These are phyloP conservation scores for Candida ulmi DNA, from an alignment of 805 yeast species.

Conservation along the genomic window DNA sequence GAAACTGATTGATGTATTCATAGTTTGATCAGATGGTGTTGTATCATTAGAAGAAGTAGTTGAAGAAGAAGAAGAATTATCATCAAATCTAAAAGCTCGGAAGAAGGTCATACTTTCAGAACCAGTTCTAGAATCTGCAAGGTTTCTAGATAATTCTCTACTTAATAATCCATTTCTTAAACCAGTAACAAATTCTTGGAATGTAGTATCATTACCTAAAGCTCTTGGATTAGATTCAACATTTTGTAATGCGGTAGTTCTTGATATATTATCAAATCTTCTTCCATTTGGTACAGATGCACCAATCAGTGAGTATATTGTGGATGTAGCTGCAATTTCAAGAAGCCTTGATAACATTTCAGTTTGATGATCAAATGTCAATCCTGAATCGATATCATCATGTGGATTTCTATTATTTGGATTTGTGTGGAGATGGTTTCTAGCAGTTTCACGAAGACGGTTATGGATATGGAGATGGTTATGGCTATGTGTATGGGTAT, in stretches of 20 bases:
- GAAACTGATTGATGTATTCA: background rate
- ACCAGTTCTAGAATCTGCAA: background rate
- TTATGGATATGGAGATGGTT: too few relatives aligned
- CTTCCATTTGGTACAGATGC: slow-evolving; percentile 20
- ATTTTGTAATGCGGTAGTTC: slow-evolving; percentile 2
- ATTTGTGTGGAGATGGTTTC: too few relatives aligned
- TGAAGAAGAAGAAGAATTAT: slow-evolving; percentile 1
- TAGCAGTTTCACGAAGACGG: too few relatives aligned
- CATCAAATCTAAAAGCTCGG: slow-evolving; percentile 37
- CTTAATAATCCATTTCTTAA: slow-evolving; percentile 34
- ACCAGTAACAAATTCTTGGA: slow-evolving; percentile 38
- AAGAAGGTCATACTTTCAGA: slow-evolving; percentile 28
- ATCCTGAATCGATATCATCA: background rate
- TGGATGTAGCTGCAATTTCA: slow-evolving; percentile 40
- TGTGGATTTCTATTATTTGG: too few relatives aligned
- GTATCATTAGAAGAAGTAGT: background rate
- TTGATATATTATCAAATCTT: slow-evolving; percentile 24
- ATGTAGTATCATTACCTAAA: slow-evolving; percentile 29
- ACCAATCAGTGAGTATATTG: slow-evolving; percentile 35
- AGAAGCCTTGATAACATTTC: slow-evolving; percentile 36
- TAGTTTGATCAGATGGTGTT: background rate
- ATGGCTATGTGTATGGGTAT: too few relatives aligned
- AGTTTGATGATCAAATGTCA: slow-evolving; percentile 28
- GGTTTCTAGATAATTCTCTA: slow-evolving; percentile 30
- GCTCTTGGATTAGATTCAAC: background rate